Evolutionary conservation across 129 eudicot genomes (phyloP).

Genomic region (Mikania micrantha): DNA sequence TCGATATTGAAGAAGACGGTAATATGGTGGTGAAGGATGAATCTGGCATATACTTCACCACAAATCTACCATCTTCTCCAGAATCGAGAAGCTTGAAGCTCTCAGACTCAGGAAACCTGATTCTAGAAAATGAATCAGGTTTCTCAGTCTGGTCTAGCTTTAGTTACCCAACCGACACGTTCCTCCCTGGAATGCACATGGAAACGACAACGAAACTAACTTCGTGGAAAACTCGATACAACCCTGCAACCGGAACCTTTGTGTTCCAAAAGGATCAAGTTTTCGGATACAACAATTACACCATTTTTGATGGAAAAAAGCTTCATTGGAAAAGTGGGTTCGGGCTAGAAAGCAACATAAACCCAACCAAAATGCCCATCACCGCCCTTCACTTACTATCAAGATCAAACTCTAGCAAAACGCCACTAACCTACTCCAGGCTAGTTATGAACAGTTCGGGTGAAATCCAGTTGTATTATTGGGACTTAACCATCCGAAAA

Average conservation of each 20-base stretch:
- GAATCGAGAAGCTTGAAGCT: slow-evolving; percentile 27
- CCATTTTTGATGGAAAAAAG: slow-evolving; percentile 16
- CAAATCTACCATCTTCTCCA: slow-evolving; percentile 11
- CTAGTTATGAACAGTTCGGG: slow-evolving; percentile 33
- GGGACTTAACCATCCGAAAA: neutral
- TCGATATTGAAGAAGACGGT: slow-evolving; percentile 30
- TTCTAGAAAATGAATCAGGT: slow-evolving; percentile 24
- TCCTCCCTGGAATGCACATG: slow-evolving; percentile 56
- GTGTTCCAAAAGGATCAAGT: slow-evolving; percentile 33
- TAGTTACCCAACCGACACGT: slow-evolving; percentile 43
- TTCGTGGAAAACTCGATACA: slow-evolving; percentile 52
- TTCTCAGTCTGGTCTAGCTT: slow-evolving; percentile 55
- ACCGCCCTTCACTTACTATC: slow-evolving; percentile 23
- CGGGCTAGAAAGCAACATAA: slow-evolving; percentile 23
- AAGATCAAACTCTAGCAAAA: slow-evolving; percentile 6
- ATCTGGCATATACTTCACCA: slow-evolving; percentile 2
- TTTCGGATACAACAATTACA: slow-evolving; percentile 30
- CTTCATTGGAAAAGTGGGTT: slow-evolving; percentile 38
- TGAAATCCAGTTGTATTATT: slow-evolving; percentile 32
- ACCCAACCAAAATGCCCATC: slow-evolving; percentile 24
- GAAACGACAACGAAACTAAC: slow-evolving; percentile 27
- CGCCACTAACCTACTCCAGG: slow-evolving; percentile 4
- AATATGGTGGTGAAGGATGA: slow-evolving; percentile 28
- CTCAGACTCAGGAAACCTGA: slow-evolving; percentile 40
- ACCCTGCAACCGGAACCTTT: slow-evolving; percentile 48